Evolutionary conservation across 1,139 yeast species (phyloP).

Genomic region (Lodderomyces orthopsilosis): DNA sequence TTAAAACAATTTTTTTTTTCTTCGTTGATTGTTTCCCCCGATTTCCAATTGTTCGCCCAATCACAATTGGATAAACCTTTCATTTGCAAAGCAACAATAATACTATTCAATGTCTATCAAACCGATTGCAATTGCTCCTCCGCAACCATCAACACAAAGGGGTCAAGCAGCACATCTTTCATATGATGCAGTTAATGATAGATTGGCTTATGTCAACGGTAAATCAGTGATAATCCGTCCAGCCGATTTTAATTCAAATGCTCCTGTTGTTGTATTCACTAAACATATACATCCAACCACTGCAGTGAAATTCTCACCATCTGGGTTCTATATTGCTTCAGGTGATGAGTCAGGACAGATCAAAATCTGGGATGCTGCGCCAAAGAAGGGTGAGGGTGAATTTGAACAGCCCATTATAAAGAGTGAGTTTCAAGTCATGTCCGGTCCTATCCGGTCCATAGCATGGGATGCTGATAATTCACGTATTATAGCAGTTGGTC

Average conservation of each 20-base stretch:
- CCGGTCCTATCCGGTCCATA: conserved; percentile 79
- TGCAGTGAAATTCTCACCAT: conserved; percentile 83
- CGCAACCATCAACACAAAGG: conserved; percentile 74
- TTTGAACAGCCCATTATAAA: conserved; percentile 59
- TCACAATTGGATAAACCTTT: conserved; percentile 3
- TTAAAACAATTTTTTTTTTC: not conserved
- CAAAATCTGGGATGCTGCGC: conserved; percentile 75
- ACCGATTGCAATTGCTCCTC: conserved; percentile 49
- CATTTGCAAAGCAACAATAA: not conserved
- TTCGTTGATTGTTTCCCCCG: not conserved
- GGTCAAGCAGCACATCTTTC: conserved; percentile 72
- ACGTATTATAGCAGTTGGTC: conserved; percentile 91
- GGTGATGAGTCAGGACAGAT: conserved; percentile 90
- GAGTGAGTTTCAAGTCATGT: conserved; percentile 77
- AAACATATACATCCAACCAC: conserved; percentile 72
- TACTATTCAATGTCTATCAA: conserved; percentile 23
- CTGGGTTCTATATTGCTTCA: conserved; percentile 86
- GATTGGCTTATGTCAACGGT: conserved; percentile 80
- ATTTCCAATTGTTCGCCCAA: conserved; percentile 5
- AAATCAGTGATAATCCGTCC: conserved; percentile 75
- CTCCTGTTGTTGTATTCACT: conserved; percentile 61
- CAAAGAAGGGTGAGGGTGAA: conserved; percentile 15
- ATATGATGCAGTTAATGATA: conserved; percentile 63
- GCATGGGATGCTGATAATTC: conserved; percentile 92
- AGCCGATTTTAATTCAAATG: conserved; percentile 35